These are phyloP conservation scores for Cydonia oblonga DNA, from an alignment of 331 rosid species.

Conservation along the genomic window DNA sequence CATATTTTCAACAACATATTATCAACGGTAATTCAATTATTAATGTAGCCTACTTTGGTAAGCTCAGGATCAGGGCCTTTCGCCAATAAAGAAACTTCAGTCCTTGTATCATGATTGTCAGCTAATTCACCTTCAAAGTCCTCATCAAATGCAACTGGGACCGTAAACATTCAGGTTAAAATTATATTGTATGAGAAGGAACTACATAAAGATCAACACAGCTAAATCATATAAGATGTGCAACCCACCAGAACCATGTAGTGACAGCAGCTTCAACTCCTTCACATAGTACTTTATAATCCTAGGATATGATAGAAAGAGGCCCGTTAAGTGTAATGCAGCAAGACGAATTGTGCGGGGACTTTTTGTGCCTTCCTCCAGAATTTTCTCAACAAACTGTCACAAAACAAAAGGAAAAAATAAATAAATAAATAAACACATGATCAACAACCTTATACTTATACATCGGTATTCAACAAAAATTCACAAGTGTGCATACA, in stretches of 20 bases:
- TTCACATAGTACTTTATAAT: slow-evolving; percentile 67
- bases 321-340: slow-evolving; percentile 82
- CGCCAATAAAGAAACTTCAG: slow-evolving; percentile 67
- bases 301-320: slow-evolving; percentile 72
- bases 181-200: slow-evolving; percentile 1
- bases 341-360: slow-evolving; percentile 97
- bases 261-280: slow-evolving; percentile 73
- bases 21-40: slow-evolving; percentile 1
- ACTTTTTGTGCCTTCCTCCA: slow-evolving; percentile 86
- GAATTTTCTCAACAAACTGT: slow-evolving; percentile 69
- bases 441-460: not conserved
- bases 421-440: not conserved
- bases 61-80: slow-evolving; percentile 70
- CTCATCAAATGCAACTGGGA: slow-evolving; percentile 92
- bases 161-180: slow-evolving; percentile 13
- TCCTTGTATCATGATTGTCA: slow-evolving; percentile 61
- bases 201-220: slow-evolving; percentile 5
- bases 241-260: slow-evolving; percentile 75
- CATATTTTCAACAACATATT: not conserved
- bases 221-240: not conserved
- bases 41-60: slow-evolving; percentile 53
- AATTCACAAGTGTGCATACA: not conserved
- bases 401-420: not conserved
- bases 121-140: slow-evolving; percentile 92
- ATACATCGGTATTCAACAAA: not conserved